Percentiles rank a stretch among this genome's conserved stretches.
These are phyloP conservation scores for Trichoderma parareesei DNA, from an alignment of 495 filamentous ascomycete species.

Conservation along the genomic window DNA sequence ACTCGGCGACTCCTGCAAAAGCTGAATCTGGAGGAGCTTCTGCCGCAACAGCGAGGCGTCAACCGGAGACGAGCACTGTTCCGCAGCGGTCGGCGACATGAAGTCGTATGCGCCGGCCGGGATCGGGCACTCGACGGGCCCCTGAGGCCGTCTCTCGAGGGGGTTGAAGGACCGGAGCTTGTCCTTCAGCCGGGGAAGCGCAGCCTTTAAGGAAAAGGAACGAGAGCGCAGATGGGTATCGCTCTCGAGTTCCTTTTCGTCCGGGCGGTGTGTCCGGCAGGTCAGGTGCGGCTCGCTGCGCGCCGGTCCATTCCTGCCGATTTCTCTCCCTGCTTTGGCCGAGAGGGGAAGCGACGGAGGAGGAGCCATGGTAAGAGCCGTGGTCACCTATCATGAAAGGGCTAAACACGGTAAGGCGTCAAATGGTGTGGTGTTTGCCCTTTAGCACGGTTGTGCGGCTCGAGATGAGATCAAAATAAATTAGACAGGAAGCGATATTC, in stretches of 20 bases:
- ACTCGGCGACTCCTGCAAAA: background rate
- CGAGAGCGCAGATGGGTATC: background rate
- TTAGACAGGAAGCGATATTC: too few species aligned
- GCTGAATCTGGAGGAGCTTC: background rate
- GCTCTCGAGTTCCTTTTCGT: background rate
- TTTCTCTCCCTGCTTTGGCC: constrained; percentile 1
- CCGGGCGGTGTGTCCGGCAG: background rate
- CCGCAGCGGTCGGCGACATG: too few species aligned
- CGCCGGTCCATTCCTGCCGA: background rate
- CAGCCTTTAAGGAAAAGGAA: background rate
- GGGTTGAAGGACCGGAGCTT: too few species aligned
- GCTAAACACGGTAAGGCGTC: background rate
- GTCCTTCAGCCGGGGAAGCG: background rate
- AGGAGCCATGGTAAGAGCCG: too few species aligned
- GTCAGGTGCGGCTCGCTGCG: constrained; percentile 3
- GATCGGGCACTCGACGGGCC: too few species aligned
- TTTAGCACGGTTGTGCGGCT: background rate
- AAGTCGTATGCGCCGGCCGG: too few species aligned
- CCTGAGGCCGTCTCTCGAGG: too few species aligned
- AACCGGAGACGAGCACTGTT: too few species aligned
- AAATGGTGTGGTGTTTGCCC: too few species aligned
- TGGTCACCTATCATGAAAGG: background rate
- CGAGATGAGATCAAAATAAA: background rate
- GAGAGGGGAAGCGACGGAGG: too few species aligned
- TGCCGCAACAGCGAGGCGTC: too few species aligned